Conservation (phyloP, 2,329 filamentous ascomycete species). For the Cladosporium sp. region DNA sequence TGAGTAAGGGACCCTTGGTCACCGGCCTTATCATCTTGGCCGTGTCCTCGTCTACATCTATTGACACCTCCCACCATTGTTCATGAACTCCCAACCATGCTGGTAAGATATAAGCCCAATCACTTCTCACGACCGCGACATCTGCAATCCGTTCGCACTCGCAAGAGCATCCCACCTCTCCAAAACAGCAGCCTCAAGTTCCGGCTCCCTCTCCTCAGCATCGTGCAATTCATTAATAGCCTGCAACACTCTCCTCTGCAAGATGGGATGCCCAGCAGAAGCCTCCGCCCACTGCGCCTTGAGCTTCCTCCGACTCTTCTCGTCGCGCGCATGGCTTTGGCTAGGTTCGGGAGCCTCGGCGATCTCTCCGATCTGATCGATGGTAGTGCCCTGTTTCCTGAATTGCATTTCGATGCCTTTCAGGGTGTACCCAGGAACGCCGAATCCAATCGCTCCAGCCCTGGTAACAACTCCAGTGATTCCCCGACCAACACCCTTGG, state of each 20-base stretch:
- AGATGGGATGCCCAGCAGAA: conserved; percentile 11
- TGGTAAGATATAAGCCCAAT: not conserved
- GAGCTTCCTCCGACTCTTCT: not conserved
- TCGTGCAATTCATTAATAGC: conserved; percentile 8
- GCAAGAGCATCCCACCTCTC: conserved; percentile 10
- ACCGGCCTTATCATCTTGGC: not conserved
- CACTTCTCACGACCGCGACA: not conserved
- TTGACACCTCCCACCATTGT: not conserved
- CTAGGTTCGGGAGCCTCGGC: not conserved
- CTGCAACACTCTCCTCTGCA: conserved; percentile 15
- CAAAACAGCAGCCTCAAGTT: conserved; percentile 1
- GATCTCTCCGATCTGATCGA: conserved; percentile 6
- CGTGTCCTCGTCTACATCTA: not conserved
- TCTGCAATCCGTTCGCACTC: not conserved
- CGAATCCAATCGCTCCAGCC: conserved; percentile 62
- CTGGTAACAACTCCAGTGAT: conserved; percentile 73
- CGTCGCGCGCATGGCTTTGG: not conserved
- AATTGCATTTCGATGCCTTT: conserved; percentile 75
- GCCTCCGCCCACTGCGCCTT: conserved; percentile 2
- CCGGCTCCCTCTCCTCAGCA: conserved; percentile 1
- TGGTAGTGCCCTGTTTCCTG: conserved; percentile 9
- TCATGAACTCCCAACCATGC: not conserved
- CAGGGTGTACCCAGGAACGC: conserved; percentile 69
- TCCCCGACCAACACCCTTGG: conserved; percentile 12
- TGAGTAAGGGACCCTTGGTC: not conserved